Evolutionary conservation across 306 rosid genomes (phyloP).

Genomic region (Lathyrus aphaca): DNA sequence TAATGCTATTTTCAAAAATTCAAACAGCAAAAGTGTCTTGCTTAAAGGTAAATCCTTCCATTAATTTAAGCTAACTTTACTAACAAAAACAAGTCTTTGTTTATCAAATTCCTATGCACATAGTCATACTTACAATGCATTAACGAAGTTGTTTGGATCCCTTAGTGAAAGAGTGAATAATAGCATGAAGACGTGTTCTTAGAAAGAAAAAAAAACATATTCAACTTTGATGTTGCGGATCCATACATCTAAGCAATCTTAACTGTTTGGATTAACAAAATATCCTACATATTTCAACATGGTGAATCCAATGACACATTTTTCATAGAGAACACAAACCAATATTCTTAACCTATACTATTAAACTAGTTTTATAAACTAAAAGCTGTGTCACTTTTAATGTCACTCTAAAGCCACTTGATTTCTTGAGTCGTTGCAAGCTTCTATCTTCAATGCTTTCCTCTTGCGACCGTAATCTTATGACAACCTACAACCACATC

Average conservation of each 20-base stretch:
- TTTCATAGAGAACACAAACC: not conserved
- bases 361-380: conserved; percentile 1
- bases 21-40: too few relatives aligned
- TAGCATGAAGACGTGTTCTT: too few relatives aligned
- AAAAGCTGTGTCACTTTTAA: not conserved
- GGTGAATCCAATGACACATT: conserved; percentile 11
- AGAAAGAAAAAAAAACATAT: too few relatives aligned
- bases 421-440: conserved; percentile 57
- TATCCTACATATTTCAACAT: not conserved
- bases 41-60: too few relatives aligned
- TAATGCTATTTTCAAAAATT: too few relatives aligned
- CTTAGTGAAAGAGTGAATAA: too few relatives aligned
- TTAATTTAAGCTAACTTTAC: too few relatives aligned
- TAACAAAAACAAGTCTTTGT: too few relatives aligned
- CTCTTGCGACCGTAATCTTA: conserved; percentile 47
- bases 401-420: conserved; percentile 61
- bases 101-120: too few relatives aligned
- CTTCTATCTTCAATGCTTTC: conserved; percentile 45
- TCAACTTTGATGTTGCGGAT: too few relatives aligned
- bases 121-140: too few relatives aligned
- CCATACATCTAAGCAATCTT: not conserved
- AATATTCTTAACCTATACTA: conserved; percentile 11
- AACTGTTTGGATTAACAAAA: not conserved
- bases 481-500: conserved; percentile 51
- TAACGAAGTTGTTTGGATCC: too few relatives aligned